Evolutionary conservation across 2,329 filamentous ascomycete species (phyloP).

Genomic region (Magnaporthiopsis rhizophila): DNA sequence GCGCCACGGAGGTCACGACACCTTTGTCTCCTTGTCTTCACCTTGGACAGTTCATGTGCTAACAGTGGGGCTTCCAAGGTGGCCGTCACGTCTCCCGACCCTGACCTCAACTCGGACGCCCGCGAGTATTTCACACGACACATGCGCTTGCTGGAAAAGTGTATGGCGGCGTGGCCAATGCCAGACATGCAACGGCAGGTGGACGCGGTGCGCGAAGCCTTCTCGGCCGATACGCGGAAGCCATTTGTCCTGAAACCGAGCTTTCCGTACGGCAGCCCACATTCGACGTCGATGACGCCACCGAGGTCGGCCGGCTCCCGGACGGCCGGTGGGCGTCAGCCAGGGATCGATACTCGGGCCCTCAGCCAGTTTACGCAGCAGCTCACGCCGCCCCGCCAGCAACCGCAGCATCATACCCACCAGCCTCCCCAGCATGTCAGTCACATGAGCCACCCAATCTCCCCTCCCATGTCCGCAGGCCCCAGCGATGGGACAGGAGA

Average conservation of each 20-base stretch:
- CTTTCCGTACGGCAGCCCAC: slow-evolving; percentile 80
- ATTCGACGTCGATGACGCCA: slow-evolving; percentile 32
- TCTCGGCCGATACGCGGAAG: slow-evolving; percentile 76
- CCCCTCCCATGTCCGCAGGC: slow-evolving; percentile 69
- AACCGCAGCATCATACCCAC: slow-evolving; percentile 22
- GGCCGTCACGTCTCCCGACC: slow-evolving; percentile 86
- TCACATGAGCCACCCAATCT: slow-evolving; percentile 64
- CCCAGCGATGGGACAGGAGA: slow-evolving; percentile 69
- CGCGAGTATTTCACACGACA: slow-evolving; percentile 85
- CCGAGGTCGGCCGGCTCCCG: slow-evolving; percentile 34
- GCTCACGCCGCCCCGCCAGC: slow-evolving; percentile 41
- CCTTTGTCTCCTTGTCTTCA: background rate
- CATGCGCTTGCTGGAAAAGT: slow-evolving; percentile 87
- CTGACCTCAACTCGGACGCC: slow-evolving; percentile 76
- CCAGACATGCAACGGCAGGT: slow-evolving; percentile 86
- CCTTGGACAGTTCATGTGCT: slow-evolving; percentile 10
- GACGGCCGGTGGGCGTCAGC: background rate
- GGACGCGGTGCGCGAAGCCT: slow-evolving; percentile 79
- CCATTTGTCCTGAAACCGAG: slow-evolving; percentile 83
- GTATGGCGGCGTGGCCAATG: slow-evolving; percentile 76
- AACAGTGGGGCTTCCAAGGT: slow-evolving; percentile 44
- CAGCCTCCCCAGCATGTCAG: slow-evolving; percentile 47
- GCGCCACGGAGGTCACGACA: background rate
- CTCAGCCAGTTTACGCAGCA: slow-evolving; percentile 2
- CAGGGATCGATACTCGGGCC: background rate